Percentiles rank a stretch among this genome's conserved stretches.
These are phyloP conservation scores for Agrostemma githago DNA, from an alignment of 148 eudicot genomes.

Conservation along the genomic window DNA sequence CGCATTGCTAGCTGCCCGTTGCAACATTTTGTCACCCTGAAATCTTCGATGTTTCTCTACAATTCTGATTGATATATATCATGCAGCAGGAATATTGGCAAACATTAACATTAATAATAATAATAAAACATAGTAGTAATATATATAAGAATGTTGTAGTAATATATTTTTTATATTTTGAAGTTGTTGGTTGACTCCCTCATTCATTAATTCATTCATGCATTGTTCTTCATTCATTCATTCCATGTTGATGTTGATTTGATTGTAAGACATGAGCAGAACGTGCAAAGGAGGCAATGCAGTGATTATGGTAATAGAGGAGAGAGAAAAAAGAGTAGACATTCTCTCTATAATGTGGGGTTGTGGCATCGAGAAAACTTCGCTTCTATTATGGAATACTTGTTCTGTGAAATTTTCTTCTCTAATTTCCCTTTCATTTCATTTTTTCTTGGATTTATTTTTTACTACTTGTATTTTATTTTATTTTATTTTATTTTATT, in stretches of 20 bases:
- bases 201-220: conserved; percentile 8
- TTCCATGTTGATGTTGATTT: conserved; percentile 15
- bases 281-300: conserved; percentile 17
- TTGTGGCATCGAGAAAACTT: conserved; percentile 40
- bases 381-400: conserved; percentile 20
- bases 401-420: neutral
- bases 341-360: conserved; percentile 18
- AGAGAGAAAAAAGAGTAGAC: conserved; percentile 15
- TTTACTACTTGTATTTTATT: neutral
- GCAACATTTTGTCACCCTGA: conserved; percentile 38
- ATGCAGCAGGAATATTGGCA: neutral
- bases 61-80: neutral
- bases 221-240: conserved; percentile 22
- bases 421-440: neutral
- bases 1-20: conserved; percentile 76
- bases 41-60: neutral
- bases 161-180: neutral
- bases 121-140: too few relatives aligned
- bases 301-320: conserved; percentile 2
- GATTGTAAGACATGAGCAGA: conserved; percentile 27
- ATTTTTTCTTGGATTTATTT: neutral
- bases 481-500: neutral
- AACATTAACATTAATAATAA: neutral
- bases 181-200: conserved; percentile 10
- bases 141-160: neutral